Evolutionary conservation across 202 grass and related monocot species (phyloP), one percentile per base, ranked within the genome.

Genomic region (Brachypodium distachyon): DNA sequence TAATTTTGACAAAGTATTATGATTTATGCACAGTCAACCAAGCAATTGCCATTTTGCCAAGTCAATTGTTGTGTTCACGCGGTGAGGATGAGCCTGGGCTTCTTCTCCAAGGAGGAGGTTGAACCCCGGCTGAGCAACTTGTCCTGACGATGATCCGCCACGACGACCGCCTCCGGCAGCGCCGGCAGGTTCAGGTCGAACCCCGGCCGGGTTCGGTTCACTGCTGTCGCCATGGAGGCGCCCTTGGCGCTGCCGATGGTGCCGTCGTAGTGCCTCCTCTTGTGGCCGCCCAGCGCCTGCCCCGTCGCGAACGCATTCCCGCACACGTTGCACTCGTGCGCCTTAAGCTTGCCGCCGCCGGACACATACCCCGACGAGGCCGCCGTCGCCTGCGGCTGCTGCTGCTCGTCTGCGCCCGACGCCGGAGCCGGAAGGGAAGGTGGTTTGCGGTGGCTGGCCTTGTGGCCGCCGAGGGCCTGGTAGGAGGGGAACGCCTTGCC

Each of bases 381-480:
- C 0, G 71, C 50, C 0, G 48, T 31, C 7, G 22, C 21, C 44
- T 38, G 47, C 31, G 57, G 55, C 64, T 69, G 57, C 49, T 32
- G 7, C 0, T 60, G 29, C 2, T 43, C 77, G 19, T 16, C 72
- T 8, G 38, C 74, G 52, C 21, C 21, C 25, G 22, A 14, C 1
- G 50, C 43, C 0, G 44, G 33, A 0, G 37, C 38, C 1, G 72
- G 18, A 0, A 60, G 22, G 16, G 77, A 16, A 7, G 27, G 18
- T 1, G 44, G 72, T 57, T 53, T 74, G 18, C 87, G 91, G 78
- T 94, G 95, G 87, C 95, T 97, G 5, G 94, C 72, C 87, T 94
- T 97, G 91, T 97, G 94, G 1, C 94, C 94, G 28, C 94, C 94
- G 23, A 97, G 91, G 19, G 94, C 94, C 72, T 97, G 94, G 91